Percentiles rank a stretch among this genome's conserved stretches.
Conservation (phyloP, 1,284 basidiomycete genomes). For the Ceratobasidium sp. region DNA sequence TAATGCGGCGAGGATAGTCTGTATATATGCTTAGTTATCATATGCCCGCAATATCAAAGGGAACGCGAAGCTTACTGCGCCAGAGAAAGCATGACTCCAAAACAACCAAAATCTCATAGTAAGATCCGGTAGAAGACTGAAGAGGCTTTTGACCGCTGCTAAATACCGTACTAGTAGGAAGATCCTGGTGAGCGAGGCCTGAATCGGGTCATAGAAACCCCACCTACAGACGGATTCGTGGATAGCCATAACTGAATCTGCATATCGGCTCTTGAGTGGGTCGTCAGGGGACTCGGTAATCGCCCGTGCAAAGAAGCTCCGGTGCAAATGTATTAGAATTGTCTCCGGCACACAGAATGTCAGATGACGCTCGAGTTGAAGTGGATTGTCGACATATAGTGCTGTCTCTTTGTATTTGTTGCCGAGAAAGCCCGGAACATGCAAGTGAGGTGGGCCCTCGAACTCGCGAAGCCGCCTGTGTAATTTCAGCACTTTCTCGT, state of each 20-base stretch:
- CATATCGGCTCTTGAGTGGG: constrained; percentile 42
- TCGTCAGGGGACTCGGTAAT: constrained; percentile 41
- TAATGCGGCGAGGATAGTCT: constrained; percentile 41
- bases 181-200: constrained; percentile 62
- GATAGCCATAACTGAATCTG: constrained; percentile 41
- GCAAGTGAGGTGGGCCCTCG: constrained; percentile 39
- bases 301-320: constrained; percentile 42
- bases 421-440: constrained; percentile 38
- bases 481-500: constrained; percentile 41
- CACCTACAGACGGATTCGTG: constrained; percentile 39
- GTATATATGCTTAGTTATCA: neutral
- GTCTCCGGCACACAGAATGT: constrained; percentile 39
- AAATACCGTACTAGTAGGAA: constrained; percentile 54
- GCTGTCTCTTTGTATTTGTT: constrained; percentile 30
- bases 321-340: constrained; percentile 41
- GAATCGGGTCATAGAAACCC: constrained; percentile 61
- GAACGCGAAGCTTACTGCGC: constrained; percentile 60
- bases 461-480: constrained; percentile 41
- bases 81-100: constrained; percentile 75
- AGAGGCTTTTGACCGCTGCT: constrained; percentile 62
- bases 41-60: neutral
- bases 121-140: constrained; percentile 58
- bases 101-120: constrained; percentile 63
- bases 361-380: constrained; percentile 38
- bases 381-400: constrained; percentile 30